phyloP scores from a whole-genome alignment of 192 early-diverging fungal species.

The Phlyctochytrium bullatum region DNA sequence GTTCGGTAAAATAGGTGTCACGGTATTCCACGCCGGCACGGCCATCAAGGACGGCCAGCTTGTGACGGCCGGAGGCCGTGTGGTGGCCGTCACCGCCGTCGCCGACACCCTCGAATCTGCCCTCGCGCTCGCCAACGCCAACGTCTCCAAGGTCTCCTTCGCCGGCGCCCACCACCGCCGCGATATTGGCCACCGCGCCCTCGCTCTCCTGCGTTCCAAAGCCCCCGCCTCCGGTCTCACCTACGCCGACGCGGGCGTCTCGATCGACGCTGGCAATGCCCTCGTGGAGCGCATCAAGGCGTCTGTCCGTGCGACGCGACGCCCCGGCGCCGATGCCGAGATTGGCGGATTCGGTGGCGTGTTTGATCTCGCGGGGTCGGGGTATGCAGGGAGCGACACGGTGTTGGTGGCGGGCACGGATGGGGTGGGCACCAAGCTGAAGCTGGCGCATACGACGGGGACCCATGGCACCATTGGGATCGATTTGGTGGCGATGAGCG shows the following conservation, averaged over 20 bases:
- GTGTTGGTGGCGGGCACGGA: constrained; percentile 97
- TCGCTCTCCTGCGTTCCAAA: constrained; percentile 40
- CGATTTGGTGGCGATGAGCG: constrained; percentile 99
- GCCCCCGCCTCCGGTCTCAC: constrained; percentile 67
- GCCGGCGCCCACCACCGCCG: constrained; percentile 83
- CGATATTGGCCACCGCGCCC: constrained; percentile 86
- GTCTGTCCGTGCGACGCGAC: constrained; percentile 86
- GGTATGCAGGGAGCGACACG: constrained; percentile 75
- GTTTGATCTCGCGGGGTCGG: constrained; percentile 93
- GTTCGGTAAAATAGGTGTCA: constrained; percentile 34
- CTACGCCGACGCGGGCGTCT: constrained; percentile 95
- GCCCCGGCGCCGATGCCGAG: constrained; percentile 92
- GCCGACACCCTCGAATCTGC: constrained; percentile 71
- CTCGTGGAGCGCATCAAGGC: constrained; percentile 96
- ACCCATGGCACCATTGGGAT: constrained; percentile 93
- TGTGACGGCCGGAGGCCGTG: constrained; percentile 90
- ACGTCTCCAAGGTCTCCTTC: constrained; percentile 65
- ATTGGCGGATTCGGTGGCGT: constrained; percentile 98
- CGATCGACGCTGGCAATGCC: constrained; percentile 93
- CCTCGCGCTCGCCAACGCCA: constrained; percentile 72
- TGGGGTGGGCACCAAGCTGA: constrained; percentile 98
- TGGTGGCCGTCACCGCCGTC: constrained; percentile 88
- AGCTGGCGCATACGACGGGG: constrained; percentile 81
- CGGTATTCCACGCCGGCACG: constrained; percentile 95
- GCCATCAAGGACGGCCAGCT: constrained; percentile 53